A percentile compares a stretch with the other conserved stretches of the same genome.
Evolutionary conservation across 2,329 filamentous ascomycete species (phyloP).

Genomic region (Exophiala spinifera): DNA sequence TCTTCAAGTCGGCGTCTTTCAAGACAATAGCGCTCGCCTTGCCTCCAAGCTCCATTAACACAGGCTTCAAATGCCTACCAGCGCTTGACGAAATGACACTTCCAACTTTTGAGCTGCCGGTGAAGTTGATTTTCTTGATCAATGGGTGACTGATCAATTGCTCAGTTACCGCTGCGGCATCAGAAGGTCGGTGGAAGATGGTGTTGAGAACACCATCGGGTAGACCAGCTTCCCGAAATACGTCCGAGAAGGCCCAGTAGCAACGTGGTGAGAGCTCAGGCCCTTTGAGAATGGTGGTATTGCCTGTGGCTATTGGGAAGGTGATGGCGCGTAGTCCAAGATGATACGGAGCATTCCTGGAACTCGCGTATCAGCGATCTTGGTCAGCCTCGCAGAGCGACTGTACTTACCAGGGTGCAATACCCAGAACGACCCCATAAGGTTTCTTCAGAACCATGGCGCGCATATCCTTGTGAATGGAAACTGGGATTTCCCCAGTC

Average conservation of each 20-base stretch:
- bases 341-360: constrained; percentile 51
- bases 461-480: constrained; percentile 46
- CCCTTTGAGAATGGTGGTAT: constrained; percentile 69
- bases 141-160: constrained; percentile 63
- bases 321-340: constrained; percentile 29
- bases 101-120: constrained; percentile 69
- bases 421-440: constrained; percentile 72
- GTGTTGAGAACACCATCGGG: constrained; percentile 72
- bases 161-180: constrained; percentile 65
- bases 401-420: constrained; percentile 69
- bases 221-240: constrained; percentile 70
- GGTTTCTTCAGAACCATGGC: constrained; percentile 71
- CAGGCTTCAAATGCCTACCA: constrained; percentile 72
- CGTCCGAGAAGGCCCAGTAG: constrained; percentile 59
- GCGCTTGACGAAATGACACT: constrained; percentile 67
- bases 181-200: constrained; percentile 56
- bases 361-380: neutral
- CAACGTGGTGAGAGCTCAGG: constrained; percentile 64
- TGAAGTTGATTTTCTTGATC: constrained; percentile 74
- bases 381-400: constrained; percentile 39
- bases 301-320: constrained; percentile 48
- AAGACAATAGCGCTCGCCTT: constrained; percentile 76
- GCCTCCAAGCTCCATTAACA: constrained; percentile 76
- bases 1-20: constrained; percentile 72
- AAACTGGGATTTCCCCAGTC: constrained; percentile 27